Percentiles rank a stretch among this genome's conserved stretches.
Conservation (phyloP, 2,329 filamentous ascomycete genomes). For the Fusarium sp. region DNA sequence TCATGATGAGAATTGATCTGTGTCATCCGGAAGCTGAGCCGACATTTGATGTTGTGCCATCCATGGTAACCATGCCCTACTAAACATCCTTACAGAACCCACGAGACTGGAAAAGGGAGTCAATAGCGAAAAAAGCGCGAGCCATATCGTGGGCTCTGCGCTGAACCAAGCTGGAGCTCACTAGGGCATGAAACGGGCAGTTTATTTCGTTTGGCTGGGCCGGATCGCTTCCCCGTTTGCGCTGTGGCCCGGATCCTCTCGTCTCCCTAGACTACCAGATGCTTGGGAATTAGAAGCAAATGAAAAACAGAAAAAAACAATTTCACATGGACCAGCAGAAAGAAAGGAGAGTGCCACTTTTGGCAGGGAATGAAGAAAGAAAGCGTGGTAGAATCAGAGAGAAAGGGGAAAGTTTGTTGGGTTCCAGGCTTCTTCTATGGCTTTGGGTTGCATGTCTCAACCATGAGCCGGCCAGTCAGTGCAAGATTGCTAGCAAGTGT, state of each 20-base stretch:
- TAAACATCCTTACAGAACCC: constrained; percentile 19
- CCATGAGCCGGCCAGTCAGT: neutral
- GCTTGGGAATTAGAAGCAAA: constrained; percentile 40
- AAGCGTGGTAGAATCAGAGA: constrained; percentile 17
- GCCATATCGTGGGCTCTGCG: constrained; percentile 37
- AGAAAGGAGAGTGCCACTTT: constrained; percentile 28
- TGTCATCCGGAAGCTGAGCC: constrained; percentile 27
- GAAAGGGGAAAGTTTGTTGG: constrained; percentile 6
- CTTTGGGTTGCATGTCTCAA: constrained; percentile 8
- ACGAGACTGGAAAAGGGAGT: constrained; percentile 36
- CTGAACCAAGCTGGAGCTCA: constrained; percentile 24
- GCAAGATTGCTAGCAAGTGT: neutral
- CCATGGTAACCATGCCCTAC: neutral
- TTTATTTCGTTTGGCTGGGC: constrained; percentile 41
- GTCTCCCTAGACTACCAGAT: constrained; percentile 43
- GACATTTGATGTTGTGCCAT: constrained; percentile 25
- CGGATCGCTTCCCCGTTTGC: constrained; percentile 42
- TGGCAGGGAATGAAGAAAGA: constrained; percentile 7
- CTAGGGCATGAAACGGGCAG: constrained; percentile 40
- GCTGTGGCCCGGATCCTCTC: constrained; percentile 29
- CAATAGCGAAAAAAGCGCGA: constrained; percentile 32
- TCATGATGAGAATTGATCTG: neutral
- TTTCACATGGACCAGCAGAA: constrained; percentile 24
- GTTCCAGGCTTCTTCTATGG: constrained; percentile 3
- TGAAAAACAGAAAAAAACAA: constrained; percentile 31